These are phyloP conservation scores for Mycena floridula DNA, from an alignment of 768 basidiomycete species.

Conservation along the genomic window DNA sequence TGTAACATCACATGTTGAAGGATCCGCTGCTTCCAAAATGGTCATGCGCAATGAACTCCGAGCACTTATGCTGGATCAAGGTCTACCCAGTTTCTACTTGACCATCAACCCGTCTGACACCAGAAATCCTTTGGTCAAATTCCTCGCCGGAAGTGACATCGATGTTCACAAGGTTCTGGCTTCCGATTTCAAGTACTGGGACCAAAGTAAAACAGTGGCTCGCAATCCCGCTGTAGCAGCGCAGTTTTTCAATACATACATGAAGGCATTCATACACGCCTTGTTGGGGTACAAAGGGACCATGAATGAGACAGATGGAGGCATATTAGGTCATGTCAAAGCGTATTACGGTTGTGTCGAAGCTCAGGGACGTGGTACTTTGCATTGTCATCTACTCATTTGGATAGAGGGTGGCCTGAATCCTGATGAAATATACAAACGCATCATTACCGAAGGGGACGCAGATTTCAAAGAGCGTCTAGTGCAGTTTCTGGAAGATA, in stretches of 20 bases:
- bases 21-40: conserved; percentile 20
- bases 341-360: conserved; percentile 36
- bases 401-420: conserved; percentile 30
- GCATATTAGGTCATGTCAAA: conserved; percentile 25
- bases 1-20: conserved; percentile 18
- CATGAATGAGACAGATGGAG: conserved; percentile 9
- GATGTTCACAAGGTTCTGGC: conserved; percentile 24
- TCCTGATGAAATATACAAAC: conserved; percentile 20
- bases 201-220: conserved; percentile 30
- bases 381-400: conserved; percentile 36
- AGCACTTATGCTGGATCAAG: conserved; percentile 24
- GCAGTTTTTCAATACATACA: conserved; percentile 36
- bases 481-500: conserved; percentile 18
- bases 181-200: conserved; percentile 18
- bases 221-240: conserved; percentile 32
- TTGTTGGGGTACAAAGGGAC: conserved; percentile 18
- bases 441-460: conserved; percentile 7
- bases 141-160: conserved; percentile 29
- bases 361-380: conserved; percentile 29
- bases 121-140: conserved; percentile 33
- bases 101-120: conserved; percentile 40
- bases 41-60: conserved; percentile 32
- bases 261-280: conserved; percentile 25
- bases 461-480: conserved; percentile 12
- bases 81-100: conserved; percentile 34